Base-by-base conservation (phyloP, 768 basidiomycete genomes). In the Myochromella boudieri region DNA sequence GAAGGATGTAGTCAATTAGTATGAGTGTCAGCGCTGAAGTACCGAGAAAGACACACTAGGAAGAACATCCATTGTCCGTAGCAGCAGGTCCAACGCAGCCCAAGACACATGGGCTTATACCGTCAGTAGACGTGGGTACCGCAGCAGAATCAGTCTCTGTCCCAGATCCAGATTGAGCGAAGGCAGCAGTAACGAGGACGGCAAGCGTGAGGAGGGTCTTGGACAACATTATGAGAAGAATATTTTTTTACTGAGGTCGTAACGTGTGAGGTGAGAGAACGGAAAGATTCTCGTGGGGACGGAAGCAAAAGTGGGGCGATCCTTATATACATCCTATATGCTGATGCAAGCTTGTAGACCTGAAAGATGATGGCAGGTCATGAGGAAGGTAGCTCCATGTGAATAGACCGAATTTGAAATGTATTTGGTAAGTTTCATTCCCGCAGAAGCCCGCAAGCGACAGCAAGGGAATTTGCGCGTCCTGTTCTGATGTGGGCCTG, bases 81-180 rank as follows among this genome's bases (percentile, higher is more conserved):
- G 46, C 53, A 14, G 53, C 53, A 1, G 53, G 46, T 26, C 15
- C 18, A 28, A 55, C 34, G 10, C 53, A 55, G 15, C 22, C n/a
- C 0, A 51, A 6, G 28, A 51, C 48, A n/a, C 53, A 55, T 4
- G 37, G 25, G 20, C 37, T 36, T 18, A 55, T n/a, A 15, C 40
- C 40, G 11, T 32, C 34, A 3, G 45, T 32, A 6, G 43, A 18
- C 0, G 47, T 26, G 22, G 29, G 11, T 22, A 43, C 17, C 17
- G 51, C 10, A 15, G 6, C 38, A 3, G 38, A 25, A 8, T 42
- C 38, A 1, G 42, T 21, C 34, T 28, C 24, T 11, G 29, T 38
- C 2, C 12, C 27, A 8, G 42, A 32, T 11, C 38, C 5, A 21
- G 20, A 29, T 21, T 55, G 53, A 0, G 53, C 49, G 4, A 48